Evolutionary conservation across 2,329 filamentous ascomycete species (phyloP).

Genomic region (Paecilomyces sp.): DNA sequence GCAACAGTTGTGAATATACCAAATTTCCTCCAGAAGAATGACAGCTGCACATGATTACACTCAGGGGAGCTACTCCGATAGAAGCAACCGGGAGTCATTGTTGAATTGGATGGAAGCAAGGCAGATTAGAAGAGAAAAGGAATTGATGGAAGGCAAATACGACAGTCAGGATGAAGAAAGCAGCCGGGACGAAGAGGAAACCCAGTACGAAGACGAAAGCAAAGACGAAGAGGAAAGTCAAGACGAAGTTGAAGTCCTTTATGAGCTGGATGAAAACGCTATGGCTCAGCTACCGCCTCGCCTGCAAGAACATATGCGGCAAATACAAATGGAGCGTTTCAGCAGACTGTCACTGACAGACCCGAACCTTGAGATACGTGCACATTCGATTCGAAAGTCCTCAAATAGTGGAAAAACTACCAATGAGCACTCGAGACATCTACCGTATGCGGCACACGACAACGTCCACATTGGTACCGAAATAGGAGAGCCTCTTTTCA

Average conservation of each 20-base stretch:
- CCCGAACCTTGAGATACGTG: slow-evolving; percentile 6
- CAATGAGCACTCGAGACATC: not conserved
- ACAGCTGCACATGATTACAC: not conserved
- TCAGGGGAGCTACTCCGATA: not conserved
- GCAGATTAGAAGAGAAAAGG: not conserved
- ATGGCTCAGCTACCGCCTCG: slow-evolving; percentile 16
- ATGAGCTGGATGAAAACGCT: slow-evolving; percentile 18
- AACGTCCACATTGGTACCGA: not conserved
- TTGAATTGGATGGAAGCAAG: not conserved
- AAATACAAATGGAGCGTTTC: slow-evolving; percentile 18
- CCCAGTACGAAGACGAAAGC: too few species aligned
- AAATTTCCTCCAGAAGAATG: not conserved
- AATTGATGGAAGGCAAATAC: slow-evolving; percentile 11
- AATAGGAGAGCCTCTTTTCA: not conserved
- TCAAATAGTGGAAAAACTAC: not conserved
- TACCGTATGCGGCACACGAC: not conserved
- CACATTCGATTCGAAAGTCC: not conserved
- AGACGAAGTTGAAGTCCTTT: slow-evolving; percentile 21
- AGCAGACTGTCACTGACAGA: slow-evolving; percentile 8
- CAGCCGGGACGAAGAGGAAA: too few species aligned
- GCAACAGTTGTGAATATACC: not conserved
- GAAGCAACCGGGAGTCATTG: not conserved
- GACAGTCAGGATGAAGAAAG: too few species aligned
- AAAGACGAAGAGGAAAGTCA: too few species aligned
- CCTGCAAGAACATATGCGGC: slow-evolving; percentile 18